Base-by-base conservation (phyloP, 208 protist genomes). In the Eutreptiella sp. region DNA sequence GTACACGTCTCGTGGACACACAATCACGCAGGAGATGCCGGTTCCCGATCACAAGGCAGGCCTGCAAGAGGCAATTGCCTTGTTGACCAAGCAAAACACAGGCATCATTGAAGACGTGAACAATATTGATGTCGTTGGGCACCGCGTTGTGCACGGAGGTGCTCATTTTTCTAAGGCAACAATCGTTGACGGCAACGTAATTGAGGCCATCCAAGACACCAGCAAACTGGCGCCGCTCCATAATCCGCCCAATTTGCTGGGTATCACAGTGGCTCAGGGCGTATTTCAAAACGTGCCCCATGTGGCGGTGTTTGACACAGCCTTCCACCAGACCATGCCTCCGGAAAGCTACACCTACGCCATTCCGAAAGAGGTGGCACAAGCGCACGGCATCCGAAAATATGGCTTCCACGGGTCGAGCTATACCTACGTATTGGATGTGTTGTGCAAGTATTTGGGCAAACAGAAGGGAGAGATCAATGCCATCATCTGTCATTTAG, bases 401-500 rank as follows among this genome's bases (percentile, higher is more conserved):
- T 72, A 72, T 38, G 67, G 67, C 32, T 72, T 72, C 67, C 67
- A 72, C 36, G 67, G 67, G 21, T 41, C 42, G 27, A 38, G 31
- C 5, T 60, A 70, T 53, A 38, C 1, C 9, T 70, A 63, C 32
- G 66, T 70, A 14, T 29, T 28, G 3, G 9, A 57, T 5, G 2
- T 23, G 35, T 24, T 19, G 3, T 31, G 28, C 3, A 14, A 23
- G 42, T 21, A 21, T 21, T 32, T 48, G 0, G 27, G 38, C 34
- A 9, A 27, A 31, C 60, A 38, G 19, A 19, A 33, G 23, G 38
- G 24, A 9, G 3, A 24, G 31, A 2, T 63, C 1, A 70, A 64
- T 27, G 21, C 31, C 26, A 70, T 72, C 46, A 63, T 66, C 1
- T 32, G 16, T 14, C 67, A 72, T 42, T 34, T 72, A 11, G 67